Conservation (phyloP, 345 rosid genomes). For the Euphorbia tirucalli region DNA sequence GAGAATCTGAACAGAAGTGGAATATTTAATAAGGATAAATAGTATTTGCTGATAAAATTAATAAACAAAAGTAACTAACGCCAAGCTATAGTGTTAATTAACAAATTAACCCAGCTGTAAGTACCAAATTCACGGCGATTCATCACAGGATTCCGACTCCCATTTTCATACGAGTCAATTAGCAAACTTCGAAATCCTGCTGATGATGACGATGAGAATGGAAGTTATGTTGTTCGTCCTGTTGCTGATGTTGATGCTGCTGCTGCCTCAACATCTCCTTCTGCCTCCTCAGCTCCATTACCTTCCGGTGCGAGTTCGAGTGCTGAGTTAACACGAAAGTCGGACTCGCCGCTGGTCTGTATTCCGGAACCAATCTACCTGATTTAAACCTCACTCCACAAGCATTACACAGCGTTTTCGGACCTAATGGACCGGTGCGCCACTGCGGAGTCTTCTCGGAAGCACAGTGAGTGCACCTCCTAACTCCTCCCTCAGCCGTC, state of each 20-base stretch:
- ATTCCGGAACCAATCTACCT: constrained; percentile 78
- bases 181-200: constrained; percentile 44
- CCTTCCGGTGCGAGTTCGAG: constrained; percentile 84
- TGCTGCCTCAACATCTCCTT: constrained; percentile 44
- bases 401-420: constrained; percentile 72
- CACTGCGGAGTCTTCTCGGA: constrained; percentile 88
- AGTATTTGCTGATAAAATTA: background rate
- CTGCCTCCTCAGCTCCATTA: constrained; percentile 73
- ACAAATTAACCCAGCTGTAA: background rate
- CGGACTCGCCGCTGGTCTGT: constrained; percentile 80
- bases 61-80: background rate
- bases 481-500: constrained; percentile 36
- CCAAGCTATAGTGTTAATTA: background rate
- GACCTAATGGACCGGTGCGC: constrained; percentile 81
- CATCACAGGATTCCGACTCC: background rate
- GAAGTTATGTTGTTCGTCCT: constrained; percentile 24
- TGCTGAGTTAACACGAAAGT: constrained; percentile 75
- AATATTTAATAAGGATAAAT: background rate
- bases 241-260: constrained; percentile 27
- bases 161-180: constrained; percentile 19
- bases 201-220: constrained; percentile 29
- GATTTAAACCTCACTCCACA: constrained; percentile 85
- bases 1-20: background rate
- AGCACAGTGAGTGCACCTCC: constrained; percentile 75
- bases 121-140: background rate